A percentile compares a stretch with the other conserved stretches of the same genome.
Conservation (phyloP, 345 rosid species). For the Eucalyptus fibrosa region DNA sequence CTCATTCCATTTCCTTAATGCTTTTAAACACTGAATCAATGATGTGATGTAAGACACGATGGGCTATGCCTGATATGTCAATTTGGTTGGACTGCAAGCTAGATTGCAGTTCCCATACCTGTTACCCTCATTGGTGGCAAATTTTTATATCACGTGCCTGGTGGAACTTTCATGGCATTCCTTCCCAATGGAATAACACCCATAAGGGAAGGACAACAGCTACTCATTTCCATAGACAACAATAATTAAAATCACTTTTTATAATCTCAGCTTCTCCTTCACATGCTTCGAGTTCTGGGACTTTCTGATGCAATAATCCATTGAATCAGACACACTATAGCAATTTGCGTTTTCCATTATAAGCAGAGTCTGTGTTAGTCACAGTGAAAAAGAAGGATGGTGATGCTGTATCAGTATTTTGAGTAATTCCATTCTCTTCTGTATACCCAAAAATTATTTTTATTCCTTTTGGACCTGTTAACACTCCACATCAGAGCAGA, state of each 20-base stretch:
- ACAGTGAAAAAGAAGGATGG: neutral
- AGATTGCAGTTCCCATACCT: neutral
- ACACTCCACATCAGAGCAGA: neutral
- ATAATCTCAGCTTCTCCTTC: neutral
- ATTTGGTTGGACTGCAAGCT: neutral
- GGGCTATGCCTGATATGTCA: neutral
- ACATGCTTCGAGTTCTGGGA: neutral
- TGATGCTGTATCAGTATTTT: neutral
- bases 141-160: neutral
- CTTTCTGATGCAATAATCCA: neutral
- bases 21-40: neutral
- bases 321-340: neutral
- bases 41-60: neutral
- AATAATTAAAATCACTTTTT: neutral
- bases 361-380: neutral
- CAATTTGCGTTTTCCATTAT: neutral
- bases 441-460: neutral
- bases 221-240: neutral
- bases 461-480: neutral
- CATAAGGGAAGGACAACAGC: neutral
- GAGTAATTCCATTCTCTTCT: neutral
- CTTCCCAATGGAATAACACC: neutral
- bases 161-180: neutral
- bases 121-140: neutral
- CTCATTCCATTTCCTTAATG: neutral